phyloP scores from a whole-genome alignment of 495 filamentous ascomycete species.

The Penicillium crystallinum region DNA sequence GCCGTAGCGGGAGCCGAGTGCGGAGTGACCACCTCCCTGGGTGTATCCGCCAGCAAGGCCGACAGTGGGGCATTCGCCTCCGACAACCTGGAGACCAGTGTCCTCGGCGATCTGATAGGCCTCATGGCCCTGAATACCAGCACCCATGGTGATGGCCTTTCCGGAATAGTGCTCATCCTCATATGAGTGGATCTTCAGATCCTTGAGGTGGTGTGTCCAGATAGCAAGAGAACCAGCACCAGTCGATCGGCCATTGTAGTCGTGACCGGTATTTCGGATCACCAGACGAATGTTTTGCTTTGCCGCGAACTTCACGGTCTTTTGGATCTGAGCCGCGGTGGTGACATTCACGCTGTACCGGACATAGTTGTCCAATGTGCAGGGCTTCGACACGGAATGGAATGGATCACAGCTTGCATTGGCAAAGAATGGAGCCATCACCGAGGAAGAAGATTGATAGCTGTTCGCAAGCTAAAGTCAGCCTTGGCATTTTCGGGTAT shows the following conservation, averaged over 20 bases:
- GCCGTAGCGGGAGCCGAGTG: slow-evolving; percentile 48
- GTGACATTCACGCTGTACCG: slow-evolving; percentile 44
- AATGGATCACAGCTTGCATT: slow-evolving; percentile 55
- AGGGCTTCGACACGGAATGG: slow-evolving; percentile 41
- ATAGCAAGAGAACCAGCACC: slow-evolving; percentile 48
- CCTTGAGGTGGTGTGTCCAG: slow-evolving; percentile 56
- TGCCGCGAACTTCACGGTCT: slow-evolving; percentile 43
- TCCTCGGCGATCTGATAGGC: slow-evolving; percentile 40
- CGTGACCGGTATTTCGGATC: slow-evolving; percentile 60
- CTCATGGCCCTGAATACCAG: slow-evolving; percentile 48
- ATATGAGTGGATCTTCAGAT: slow-evolving; percentile 36
- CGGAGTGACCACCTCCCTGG: slow-evolving; percentile 58
- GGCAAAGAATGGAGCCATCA: slow-evolving; percentile 39
- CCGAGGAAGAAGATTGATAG: slow-evolving; percentile 33
- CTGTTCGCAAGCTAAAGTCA: slow-evolving; percentile 6
- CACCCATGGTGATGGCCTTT: slow-evolving; percentile 48
- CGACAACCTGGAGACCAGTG: slow-evolving; percentile 20
- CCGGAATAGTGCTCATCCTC: slow-evolving; percentile 37
- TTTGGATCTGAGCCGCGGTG: slow-evolving; percentile 23
- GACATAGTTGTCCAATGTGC: slow-evolving; percentile 54
- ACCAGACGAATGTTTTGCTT: slow-evolving; percentile 55
- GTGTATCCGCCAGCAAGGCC: slow-evolving; percentile 51
- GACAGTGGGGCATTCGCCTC: slow-evolving; percentile 33
- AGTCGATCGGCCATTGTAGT: slow-evolving; percentile 53
- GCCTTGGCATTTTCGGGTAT: background rate